Evolutionary conservation across 176 grass and related monocot genomes (phyloP), one percentile per base, ranked within the genome.

Genomic region (Carex myosuroides): DNA sequence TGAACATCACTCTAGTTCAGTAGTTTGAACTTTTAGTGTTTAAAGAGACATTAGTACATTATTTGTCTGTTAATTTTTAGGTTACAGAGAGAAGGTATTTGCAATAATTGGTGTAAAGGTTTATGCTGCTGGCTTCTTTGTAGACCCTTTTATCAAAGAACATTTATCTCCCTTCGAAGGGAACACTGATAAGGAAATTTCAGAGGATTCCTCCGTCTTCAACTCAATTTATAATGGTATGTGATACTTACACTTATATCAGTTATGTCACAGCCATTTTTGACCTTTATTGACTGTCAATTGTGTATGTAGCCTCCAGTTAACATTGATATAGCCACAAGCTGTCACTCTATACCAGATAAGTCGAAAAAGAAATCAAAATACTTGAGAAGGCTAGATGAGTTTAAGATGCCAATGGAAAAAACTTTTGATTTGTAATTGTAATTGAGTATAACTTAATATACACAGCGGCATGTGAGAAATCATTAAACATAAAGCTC

Each of bases 21-120:
- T 33, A 33, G 13, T 4, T 70, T 70, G 3, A 79, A 55, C n/a
- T 60, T 60, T 65, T 32, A 30, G 3, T 66, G 60, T 39, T 35
- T 24, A 17, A n/a, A 64, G 14, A 76, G 33, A 84, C 66, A 18
- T 80, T 60, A 75, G 89, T 84, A 35, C 81, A 81, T 84, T 70
- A 74, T 63, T 35, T 67, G 9, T 85, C 33, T 79, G 46, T 70
- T 85, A n/a, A 80, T 81, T 89, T 90, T 64, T 86, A 97, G 92
- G 94, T 88, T 97, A 87, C 84, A 97, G 94, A 86, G 94, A 97
- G 7, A 94, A 92, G 85, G 91, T 97, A 37, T 97, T 97, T 85
- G 88, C 88, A 58, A 90, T 90, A 65, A 87, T 90, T 78, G 88
- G 88, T 80, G 85, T 97, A 55, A 97, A 97, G 87, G 84, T 97